These are phyloP conservation scores for Limonium bicolor DNA, from an alignment of 148 eudicot species.

Conservation along the genomic window DNA sequence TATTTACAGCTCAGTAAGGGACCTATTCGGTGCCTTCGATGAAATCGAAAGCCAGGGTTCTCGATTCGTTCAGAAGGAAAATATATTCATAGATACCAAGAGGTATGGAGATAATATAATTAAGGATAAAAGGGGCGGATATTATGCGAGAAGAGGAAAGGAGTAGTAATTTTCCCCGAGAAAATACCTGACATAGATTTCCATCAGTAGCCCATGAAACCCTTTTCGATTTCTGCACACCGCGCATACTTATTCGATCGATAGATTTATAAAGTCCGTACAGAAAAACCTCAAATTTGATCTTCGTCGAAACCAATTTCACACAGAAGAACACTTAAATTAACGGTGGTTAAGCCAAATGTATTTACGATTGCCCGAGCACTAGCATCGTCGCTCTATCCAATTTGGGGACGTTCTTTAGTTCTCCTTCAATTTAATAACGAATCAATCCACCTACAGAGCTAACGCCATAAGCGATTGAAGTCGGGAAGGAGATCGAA, in stretches of 20 bases:
- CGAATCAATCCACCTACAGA: no score
- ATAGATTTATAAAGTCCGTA: no score
- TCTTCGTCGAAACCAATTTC: conserved; percentile 4
- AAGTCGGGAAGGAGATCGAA: not conserved
- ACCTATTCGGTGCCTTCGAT: not conserved
- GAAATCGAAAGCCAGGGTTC: not conserved
- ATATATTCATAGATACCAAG: not conserved
- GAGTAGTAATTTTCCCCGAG: not conserved
- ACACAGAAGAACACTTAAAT: not conserved
- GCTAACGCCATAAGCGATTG: not conserved
- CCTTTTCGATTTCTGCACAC: conserved; percentile 59
- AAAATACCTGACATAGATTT: conserved; percentile 63
- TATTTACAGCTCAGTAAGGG: no score
- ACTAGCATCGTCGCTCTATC: not conserved
- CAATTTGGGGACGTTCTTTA: not conserved
- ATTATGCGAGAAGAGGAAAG: not conserved
- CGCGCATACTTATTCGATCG: conserved; percentile 35
- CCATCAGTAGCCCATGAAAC: conserved; percentile 63
- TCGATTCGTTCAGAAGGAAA: not conserved
- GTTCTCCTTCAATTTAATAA: not conserved
- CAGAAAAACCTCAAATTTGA: conserved; percentile 5
- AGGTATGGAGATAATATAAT: not conserved
- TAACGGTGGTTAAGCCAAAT: not conserved
- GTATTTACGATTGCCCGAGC: not conserved
- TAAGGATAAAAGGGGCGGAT: not conserved